Evolutionary conservation across 768 basidiomycete genomes (phyloP).

Genomic region (Infundibulicybe gibba): DNA sequence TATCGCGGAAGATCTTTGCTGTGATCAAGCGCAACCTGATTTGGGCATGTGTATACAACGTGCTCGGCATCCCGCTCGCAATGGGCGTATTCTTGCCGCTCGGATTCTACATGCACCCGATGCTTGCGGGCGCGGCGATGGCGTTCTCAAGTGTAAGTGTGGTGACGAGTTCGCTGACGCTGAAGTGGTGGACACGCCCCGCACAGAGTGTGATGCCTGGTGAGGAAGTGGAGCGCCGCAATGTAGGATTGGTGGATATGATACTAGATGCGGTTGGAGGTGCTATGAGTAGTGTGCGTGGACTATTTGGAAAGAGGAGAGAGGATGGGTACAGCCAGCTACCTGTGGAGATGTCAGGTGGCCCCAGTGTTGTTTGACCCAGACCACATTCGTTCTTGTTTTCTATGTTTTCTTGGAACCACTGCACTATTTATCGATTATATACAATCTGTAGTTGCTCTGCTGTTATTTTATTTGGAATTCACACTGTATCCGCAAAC

Average conservation of each 20-base stretch:
- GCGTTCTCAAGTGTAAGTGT: constrained; percentile 97
- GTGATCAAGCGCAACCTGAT: constrained; percentile 91
- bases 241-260: constrained; percentile 34
- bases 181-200: constrained; percentile 84
- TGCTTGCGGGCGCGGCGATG: constrained; percentile 99
- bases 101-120: constrained; percentile 92
- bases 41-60: constrained; percentile 95
- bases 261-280: constrained; percentile 44
- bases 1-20: constrained; percentile 83
- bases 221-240: constrained; percentile 17
- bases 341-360: constrained; percentile 60
- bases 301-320: constrained; percentile 35
- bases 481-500: too few relatives aligned
- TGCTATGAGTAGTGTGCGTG: constrained; percentile 36
- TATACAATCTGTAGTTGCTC: background rate
- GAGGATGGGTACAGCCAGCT: constrained; percentile 63
- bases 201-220: constrained; percentile 66
- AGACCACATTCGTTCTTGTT: too few relatives aligned
- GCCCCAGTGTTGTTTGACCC: background rate
- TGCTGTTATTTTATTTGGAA: background rate
- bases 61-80: constrained; percentile 92
- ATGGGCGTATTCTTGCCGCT: constrained; percentile 96
- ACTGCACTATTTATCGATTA: too few relatives aligned
- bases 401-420: too few relatives aligned
- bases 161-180: constrained; percentile 81